Percentiles rank a stretch among this genome's conserved stretches.
Evolutionary conservation across 306 rosid genomes (phyloP).

Genomic region (Styphnolobium japonicum): DNA sequence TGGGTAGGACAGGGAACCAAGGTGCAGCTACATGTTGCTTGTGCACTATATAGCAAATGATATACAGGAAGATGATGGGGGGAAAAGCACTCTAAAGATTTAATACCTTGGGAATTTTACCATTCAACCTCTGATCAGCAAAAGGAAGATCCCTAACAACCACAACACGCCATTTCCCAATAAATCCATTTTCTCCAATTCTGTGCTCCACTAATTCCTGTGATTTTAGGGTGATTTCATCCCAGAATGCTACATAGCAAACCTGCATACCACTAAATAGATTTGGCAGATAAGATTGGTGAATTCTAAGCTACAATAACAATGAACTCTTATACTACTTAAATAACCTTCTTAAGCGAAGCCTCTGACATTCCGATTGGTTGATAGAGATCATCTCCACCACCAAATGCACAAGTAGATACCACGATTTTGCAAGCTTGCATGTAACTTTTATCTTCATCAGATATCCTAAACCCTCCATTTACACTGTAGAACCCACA

Average conservation of each 20-base stretch:
- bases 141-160: slow-evolving; percentile 90
- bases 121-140: slow-evolving; percentile 88
- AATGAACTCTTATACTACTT: slow-evolving; percentile 19
- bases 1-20: not conserved
- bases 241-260: slow-evolving; percentile 96
- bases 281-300: slow-evolving; percentile 37
- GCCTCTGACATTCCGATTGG: slow-evolving; percentile 89
- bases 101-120: slow-evolving; percentile 89
- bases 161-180: slow-evolving; percentile 85
- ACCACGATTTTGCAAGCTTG: slow-evolving; percentile 68
- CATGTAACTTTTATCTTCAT: slow-evolving; percentile 68
- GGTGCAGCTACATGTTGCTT: not conserved
- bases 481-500: slow-evolving; percentile 78
- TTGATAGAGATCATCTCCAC: slow-evolving; percentile 98
- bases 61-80: not conserved
- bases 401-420: slow-evolving; percentile 98
- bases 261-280: slow-evolving; percentile 66
- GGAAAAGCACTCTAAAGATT: not conserved
- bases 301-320: slow-evolving; percentile 18
- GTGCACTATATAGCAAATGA: not conserved
- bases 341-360: slow-evolving; percentile 68
- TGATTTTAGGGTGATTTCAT: slow-evolving; percentile 75
- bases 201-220: slow-evolving; percentile 61
- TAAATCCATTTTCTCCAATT: slow-evolving; percentile 62
- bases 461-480: slow-evolving; percentile 84